Base-by-base conservation (phyloP, 768 basidiomycete genomes). In the Leccinum aurantiacum region DNA sequence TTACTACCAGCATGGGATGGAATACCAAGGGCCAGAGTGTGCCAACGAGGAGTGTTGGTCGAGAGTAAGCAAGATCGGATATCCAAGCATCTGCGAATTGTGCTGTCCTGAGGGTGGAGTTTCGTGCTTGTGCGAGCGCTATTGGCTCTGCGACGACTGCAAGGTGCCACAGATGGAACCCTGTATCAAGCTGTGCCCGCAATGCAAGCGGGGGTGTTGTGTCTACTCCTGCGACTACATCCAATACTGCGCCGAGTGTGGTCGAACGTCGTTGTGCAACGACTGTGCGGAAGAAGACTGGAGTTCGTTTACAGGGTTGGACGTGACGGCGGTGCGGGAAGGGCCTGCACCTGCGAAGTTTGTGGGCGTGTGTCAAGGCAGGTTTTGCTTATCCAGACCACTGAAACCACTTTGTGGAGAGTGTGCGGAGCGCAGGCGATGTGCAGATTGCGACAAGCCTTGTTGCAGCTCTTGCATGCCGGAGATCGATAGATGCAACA, bases 141-240 rank as follows among this genome's bases (percentile, higher is more conserved):
- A 57, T 52, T 67, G 70, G 69, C 44, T 62, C 11, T 70, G 69
- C 54, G 68, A 71, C 35, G 65, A 69, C 52, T 71, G 69, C 61
- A 57, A 53, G 51, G 13, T 49, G 2, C 57, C 60, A 31, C 15
- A 59, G 9, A 53, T 25, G 38, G 48, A 49, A 41, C 38, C 38
- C 17, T 41, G 38, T n/a, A n/a, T 41, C 38, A 41, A 41, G 38
- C 8, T 41, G 38, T 41, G 70, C 10, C 59, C 62, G 19, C 67
- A 38, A 31, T 71, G 71, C 61, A 57, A 2, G 37, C 54, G 46
- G 17, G 38, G 38, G 38, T 41, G 8, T 41, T 41, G 38, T 41
- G 17, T 41, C 17, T n/a, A 41, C 17, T n/a, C 38, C 17, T 41
- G 38, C 71, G 65, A 57, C 2, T 71, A 73, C 53, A 71, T 71